A percentile compares a stretch with the other conserved stretches of the same genome.
Conservation (phyloP, 148 eudicot genomes). For the Euryodendron excelsum region DNA sequence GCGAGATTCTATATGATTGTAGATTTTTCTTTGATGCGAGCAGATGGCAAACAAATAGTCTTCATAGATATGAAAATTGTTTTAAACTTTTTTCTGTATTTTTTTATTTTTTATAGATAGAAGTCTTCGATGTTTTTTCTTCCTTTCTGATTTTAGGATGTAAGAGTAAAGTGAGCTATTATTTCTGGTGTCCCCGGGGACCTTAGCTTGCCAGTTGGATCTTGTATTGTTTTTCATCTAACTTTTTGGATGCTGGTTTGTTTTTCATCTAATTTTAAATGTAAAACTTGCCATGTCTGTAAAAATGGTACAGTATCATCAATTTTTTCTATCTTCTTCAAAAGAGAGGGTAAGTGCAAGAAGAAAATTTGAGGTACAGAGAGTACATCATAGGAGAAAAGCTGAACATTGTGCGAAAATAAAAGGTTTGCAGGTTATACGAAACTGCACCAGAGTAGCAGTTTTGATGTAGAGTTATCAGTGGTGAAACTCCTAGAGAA, state of each 20-base stretch:
- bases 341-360: not conserved
- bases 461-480: not conserved
- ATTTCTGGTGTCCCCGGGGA: not conserved
- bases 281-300: not conserved
- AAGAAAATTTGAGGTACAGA: not conserved
- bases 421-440: not conserved
- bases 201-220: not conserved
- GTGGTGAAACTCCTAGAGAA: not conserved
- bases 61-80: not conserved
- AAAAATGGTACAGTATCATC: not conserved
- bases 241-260: not conserved
- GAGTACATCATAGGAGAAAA: not conserved
- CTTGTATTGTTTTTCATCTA: no score
- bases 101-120: not conserved
- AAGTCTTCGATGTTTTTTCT: no score
- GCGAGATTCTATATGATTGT: no score
- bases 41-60: not conserved
- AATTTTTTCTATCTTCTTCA: not conserved
- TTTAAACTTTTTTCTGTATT: not conserved
- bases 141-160: no score
- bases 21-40: slow-evolving; percentile 38
- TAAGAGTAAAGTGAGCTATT: not conserved
- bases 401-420: not conserved
- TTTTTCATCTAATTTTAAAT: not conserved
- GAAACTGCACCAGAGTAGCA: no score